Evolutionary conservation across 2,329 filamentous ascomycete species (phyloP).

Genomic region (Xylariaceae sp.): DNA sequence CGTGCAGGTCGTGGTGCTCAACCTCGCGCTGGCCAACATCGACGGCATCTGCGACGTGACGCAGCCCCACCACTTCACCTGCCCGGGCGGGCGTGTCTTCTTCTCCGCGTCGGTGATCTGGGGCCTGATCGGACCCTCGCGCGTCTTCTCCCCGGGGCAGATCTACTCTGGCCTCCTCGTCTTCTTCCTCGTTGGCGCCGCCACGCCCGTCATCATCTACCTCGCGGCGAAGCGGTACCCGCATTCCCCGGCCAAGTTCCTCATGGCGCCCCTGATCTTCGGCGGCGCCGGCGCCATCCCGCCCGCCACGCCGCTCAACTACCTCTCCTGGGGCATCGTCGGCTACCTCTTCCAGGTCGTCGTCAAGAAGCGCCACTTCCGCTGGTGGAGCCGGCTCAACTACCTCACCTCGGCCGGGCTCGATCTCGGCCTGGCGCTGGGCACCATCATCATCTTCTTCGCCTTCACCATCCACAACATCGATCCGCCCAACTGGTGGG

Average conservation of each 20-base stretch:
- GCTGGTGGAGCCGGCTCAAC: constrained; percentile 71
- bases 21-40: constrained; percentile 57
- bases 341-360: constrained; percentile 66
- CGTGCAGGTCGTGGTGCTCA: constrained; percentile 60
- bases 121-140: constrained; percentile 59
- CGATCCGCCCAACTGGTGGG: constrained; percentile 63
- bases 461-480: constrained; percentile 60
- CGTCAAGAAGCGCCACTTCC: constrained; percentile 57
- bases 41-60: constrained; percentile 55
- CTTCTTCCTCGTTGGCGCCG: constrained; percentile 54
- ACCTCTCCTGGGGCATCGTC: constrained; percentile 67
- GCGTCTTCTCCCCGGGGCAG: constrained; percentile 58
- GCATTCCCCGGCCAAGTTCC: constrained; percentile 43
- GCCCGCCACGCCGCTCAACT: constrained; percentile 67
- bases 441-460: constrained; percentile 65
- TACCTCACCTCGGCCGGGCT: constrained; percentile 66
- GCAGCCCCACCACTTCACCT: constrained; percentile 56
- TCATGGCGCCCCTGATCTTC: constrained; percentile 60
- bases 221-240: constrained; percentile 45
- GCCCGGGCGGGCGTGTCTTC: constrained; percentile 58
- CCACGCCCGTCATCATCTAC: constrained; percentile 49
- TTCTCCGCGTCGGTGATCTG: constrained; percentile 64
- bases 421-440: constrained; percentile 62
- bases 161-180: constrained; percentile 56
- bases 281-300: constrained; percentile 54